These are phyloP conservation scores for Neofusicoccum umdonicola DNA, from an alignment of 2,329 filamentous ascomycete species.

Conservation along the genomic window DNA sequence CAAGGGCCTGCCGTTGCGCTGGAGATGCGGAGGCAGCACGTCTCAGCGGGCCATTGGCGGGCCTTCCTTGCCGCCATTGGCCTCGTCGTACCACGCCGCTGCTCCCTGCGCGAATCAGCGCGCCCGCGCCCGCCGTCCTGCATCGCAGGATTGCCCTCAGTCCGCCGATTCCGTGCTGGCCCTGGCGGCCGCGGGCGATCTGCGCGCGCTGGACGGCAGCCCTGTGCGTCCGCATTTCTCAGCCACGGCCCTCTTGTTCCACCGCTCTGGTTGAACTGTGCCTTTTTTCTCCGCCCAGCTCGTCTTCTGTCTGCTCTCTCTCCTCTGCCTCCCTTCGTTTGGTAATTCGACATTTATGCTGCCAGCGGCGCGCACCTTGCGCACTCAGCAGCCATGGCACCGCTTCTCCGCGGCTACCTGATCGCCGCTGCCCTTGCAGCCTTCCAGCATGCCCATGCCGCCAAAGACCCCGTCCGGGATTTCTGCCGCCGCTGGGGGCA, in stretches of 20 bases:
- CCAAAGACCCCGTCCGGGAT: conserved; percentile 52
- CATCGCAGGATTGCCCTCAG: conserved; percentile 6
- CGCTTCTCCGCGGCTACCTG: conserved; percentile 27
- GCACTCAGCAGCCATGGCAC: conserved; percentile 34
- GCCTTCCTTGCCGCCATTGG: conserved; percentile 13
- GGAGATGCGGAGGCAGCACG: conserved; percentile 2
- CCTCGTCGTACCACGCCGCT: not conserved
- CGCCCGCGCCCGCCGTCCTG: not conserved
- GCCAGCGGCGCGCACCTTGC: conserved; percentile 19
- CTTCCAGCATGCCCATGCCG: conserved; percentile 25
- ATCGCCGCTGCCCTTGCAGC: conserved; percentile 29
- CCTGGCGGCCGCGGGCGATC: conserved; percentile 10
- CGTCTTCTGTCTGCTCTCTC: not conserved
- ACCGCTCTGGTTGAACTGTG: conserved; percentile 6
- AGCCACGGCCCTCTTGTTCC: conserved; percentile 12
- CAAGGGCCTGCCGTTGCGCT: conserved; percentile 12
- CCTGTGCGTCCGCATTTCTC: conserved; percentile 15
- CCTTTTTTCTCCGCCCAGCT: not conserved
- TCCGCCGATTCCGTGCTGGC: conserved; percentile 10
- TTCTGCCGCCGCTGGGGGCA: conserved; percentile 54
- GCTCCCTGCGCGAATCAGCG: conserved; percentile 1
- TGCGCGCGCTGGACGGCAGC: conserved; percentile 5
- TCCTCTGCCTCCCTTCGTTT: not conserved
- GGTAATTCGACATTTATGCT: conserved; percentile 23
- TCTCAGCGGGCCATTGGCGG: not conserved